Evolutionary conservation across 768 basidiomycete species (phyloP).

Genomic region (Jaapia argillacea): DNA sequence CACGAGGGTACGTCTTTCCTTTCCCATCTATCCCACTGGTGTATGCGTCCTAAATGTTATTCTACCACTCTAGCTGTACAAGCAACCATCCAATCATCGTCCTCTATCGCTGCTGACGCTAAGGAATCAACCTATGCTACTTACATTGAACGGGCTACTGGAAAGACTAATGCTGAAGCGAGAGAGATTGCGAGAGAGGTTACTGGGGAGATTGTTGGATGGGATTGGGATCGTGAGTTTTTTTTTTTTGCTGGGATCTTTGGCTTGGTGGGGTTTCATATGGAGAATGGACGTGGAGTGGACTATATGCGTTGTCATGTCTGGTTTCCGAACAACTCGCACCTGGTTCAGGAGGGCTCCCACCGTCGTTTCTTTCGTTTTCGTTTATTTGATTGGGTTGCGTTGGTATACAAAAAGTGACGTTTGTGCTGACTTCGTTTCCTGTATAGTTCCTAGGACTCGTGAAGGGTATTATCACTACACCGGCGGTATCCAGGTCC

Average conservation of each 20-base stretch:
- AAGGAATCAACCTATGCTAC: conserved; percentile 46
- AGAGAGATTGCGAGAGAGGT: conserved; percentile 67
- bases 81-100: conserved; percentile 41
- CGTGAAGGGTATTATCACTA: conserved; percentile 90
- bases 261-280: too few species aligned
- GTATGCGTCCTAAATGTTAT: conserved; percentile 1
- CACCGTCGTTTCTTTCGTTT: too few species aligned
- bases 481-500: conserved; percentile 69
- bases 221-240: conserved; percentile 84
- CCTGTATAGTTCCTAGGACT: conserved; percentile 85
- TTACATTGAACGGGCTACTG: conserved; percentile 47
- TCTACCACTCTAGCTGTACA: conserved; percentile 40
- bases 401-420: too few species aligned
- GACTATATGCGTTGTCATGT: too few species aligned
- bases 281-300: too few species aligned
- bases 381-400: too few species aligned
- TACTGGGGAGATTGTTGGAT: conserved; percentile 59
- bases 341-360: too few species aligned
- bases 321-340: too few species aligned
- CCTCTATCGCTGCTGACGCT: conserved; percentile 25
- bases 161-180: conserved; percentile 66
- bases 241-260: too few species aligned
- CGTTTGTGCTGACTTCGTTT: too few species aligned
- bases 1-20: conserved; percentile 51
- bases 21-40: conserved; percentile 1